phyloP scores from a whole-genome alignment of 1,284 basidiomycete species.

The Dichomitus squalens region DNA sequence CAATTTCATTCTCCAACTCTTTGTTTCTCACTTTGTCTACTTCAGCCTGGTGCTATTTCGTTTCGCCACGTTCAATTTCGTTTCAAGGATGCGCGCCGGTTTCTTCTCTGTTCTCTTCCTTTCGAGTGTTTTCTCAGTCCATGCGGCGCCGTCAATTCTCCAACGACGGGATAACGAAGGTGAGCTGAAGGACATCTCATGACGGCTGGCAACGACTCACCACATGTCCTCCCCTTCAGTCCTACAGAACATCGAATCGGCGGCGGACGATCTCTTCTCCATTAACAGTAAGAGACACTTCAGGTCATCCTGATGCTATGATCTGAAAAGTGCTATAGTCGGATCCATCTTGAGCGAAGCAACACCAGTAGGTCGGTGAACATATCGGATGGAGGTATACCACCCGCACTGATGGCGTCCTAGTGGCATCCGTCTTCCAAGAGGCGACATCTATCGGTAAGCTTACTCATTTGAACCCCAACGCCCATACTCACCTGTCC shows the following conservation, averaged over 20 bases:
- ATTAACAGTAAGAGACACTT: background rate
- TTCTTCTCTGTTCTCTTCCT: background rate
- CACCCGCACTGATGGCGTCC: background rate
- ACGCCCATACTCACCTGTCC: too few relatives aligned
- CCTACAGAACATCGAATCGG: background rate
- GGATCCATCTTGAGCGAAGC: background rate
- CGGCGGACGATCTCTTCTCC: background rate
- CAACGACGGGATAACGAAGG: background rate
- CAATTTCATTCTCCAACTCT: background rate
- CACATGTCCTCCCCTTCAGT: background rate
- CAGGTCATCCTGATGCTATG: background rate
- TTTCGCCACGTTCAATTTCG: background rate
- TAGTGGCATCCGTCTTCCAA: background rate
- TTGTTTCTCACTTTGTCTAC: background rate
- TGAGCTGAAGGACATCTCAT: too few relatives aligned
- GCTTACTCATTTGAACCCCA: background rate
- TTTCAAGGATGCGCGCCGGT: constrained; percentile 1
- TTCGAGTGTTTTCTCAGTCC: background rate
- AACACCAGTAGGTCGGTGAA: background rate
- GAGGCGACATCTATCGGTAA: background rate
- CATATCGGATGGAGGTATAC: background rate
- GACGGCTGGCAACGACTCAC: background rate
- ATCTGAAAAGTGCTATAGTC: background rate
- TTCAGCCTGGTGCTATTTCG: constrained; percentile 2
- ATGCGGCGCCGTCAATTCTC: background rate